phyloP scores from a whole-genome alignment of 106 monocot genomes.

The Dendrobium chrysotoxum region DNA sequence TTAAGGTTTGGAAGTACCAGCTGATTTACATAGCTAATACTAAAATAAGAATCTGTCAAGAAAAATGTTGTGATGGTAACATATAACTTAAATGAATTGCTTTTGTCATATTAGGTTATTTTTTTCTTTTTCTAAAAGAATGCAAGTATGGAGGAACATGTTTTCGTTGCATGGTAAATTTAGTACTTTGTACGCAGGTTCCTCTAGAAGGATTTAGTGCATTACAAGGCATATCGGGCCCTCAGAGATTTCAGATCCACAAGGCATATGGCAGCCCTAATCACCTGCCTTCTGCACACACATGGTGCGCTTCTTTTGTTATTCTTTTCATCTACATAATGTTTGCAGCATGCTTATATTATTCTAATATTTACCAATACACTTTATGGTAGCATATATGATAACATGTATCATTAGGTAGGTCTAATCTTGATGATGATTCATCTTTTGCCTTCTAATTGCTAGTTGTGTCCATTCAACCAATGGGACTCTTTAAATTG shows the following conservation, averaged over 20 bases:
- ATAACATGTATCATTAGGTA: too few relatives aligned
- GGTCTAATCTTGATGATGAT: too few relatives aligned
- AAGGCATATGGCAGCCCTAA: conserved; percentile 89
- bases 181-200: conserved; percentile 42
- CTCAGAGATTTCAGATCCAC: conserved; percentile 95
- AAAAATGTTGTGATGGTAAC: background rate
- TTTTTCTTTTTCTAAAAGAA: background rate
- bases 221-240: conserved; percentile 93
- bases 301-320: conserved; percentile 50
- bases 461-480: too few relatives aligned
- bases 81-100: too few relatives aligned
- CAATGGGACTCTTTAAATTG: too few relatives aligned
- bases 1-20: background rate
- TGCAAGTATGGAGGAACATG: background rate
- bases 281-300: conserved; percentile 93
- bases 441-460: too few relatives aligned
- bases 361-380: too few relatives aligned
- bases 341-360: too few relatives aligned
- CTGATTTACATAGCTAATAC: background rate
- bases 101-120: background rate
- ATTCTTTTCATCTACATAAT: background rate
- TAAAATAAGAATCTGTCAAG: background rate
- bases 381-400: too few relatives aligned
- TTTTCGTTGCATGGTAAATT: background rate
- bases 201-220: conserved; percentile 98